Base-by-base conservation (phyloP, 2,329 filamentous ascomycete species). In the Arthrocladium fulminans region DNA sequence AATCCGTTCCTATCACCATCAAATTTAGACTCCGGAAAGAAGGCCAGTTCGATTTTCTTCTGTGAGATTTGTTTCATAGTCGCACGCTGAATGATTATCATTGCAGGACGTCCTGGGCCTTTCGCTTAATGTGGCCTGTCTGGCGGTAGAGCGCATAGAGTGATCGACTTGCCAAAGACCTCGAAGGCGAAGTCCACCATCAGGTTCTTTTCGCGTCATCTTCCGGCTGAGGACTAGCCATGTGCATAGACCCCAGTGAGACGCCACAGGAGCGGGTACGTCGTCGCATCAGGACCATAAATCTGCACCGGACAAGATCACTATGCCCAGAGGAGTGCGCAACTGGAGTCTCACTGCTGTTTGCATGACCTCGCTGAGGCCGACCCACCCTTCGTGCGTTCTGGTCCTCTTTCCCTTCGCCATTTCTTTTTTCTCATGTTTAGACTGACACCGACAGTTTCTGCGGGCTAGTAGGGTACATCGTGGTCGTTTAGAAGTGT, bases 71-170 rank as follows among this genome's bases (percentile, higher is more conserved):
- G 27, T 8, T 37, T 30, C n/a, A 50, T 49, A 6, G 53, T 57
- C 10, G 56, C 56, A 2, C 56, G 53, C 4, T 55, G 56, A 17
- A 59, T 51, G n/a, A 54, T 57, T 13, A 59, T 59, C 55, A 59
- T 56, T 5, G 55, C 56, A 30, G 56, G 56, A 43, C 54, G 57
- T 32, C 48, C 42, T n/a, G 30, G 10, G 32, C 13, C 47, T 40
- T 35, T 40, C 9, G n/a, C 38, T 23, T 19, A 49, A 10, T 20
- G 42, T 45, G 15, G 40, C 25, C 22, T 29, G 39, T 25, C 51
- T 48, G 48, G 34, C 47, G 20, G 40, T 52, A 35, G 8, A 52
- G 38, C 20, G 50, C 25, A 53, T 49, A n/a, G 48, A 48, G 12
- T 53, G 50, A 32, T 37, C 50, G 42, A n/a, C 55, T 56, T 13